phyloP scores from a whole-genome alignment of 1,284 basidiomycete species.

The Sporisorium exsertum region DNA sequence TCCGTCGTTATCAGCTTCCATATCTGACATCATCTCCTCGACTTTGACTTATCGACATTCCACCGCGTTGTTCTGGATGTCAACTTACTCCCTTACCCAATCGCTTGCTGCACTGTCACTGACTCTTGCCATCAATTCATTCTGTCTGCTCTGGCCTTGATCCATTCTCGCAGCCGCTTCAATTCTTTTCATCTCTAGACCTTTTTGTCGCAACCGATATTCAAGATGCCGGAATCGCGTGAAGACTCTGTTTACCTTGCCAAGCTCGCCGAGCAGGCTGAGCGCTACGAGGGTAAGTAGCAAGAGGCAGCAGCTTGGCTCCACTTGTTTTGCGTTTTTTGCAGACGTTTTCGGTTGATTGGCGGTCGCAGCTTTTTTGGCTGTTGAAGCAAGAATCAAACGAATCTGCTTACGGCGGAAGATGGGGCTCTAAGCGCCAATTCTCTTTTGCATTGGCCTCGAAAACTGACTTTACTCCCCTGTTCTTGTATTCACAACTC shows the following conservation, averaged over 20 bases:
- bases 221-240: constrained; percentile 65
- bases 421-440: background rate
- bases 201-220: constrained; percentile 23
- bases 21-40: background rate
- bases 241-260: constrained; percentile 70
- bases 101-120: constrained; percentile 4
- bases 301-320: background rate
- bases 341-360: background rate
- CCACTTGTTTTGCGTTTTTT: background rate
- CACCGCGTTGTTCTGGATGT: constrained; percentile 16
- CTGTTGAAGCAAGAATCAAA: background rate
- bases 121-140: constrained; percentile 1
- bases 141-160: background rate
- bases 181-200: constrained; percentile 35
- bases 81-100: background rate
- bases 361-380: background rate
- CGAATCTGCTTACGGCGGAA: background rate
- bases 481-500: background rate
- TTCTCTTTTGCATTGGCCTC: background rate
- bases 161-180: constrained; percentile 12
- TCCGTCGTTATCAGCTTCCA: background rate
- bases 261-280: constrained; percentile 70
- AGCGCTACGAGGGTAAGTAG: constrained; percentile 69
- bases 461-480: constrained; percentile 6
- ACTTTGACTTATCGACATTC: background rate